phyloP scores from a whole-genome alignment of 331 rosid species.

The Acacia concinna region DNA sequence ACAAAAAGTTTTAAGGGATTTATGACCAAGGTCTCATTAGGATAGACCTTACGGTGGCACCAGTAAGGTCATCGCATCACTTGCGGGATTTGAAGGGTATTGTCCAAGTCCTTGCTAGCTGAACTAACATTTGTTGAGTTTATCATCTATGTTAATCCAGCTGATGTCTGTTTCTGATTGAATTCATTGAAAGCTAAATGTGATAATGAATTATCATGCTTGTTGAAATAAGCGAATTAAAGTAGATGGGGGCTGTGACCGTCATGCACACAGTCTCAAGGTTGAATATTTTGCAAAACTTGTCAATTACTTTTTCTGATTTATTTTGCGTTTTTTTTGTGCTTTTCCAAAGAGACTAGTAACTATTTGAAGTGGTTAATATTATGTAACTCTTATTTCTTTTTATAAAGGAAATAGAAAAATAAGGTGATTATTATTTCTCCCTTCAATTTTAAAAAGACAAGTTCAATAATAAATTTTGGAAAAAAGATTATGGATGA shows the following conservation, averaged over 20 bases:
- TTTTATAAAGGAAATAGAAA: neutral
- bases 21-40: neutral
- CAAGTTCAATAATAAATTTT: neutral
- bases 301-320: neutral
- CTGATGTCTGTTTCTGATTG: neutral
- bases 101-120: neutral
- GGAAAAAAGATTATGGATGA: neutral
- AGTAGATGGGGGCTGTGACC: neutral
- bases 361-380: neutral
- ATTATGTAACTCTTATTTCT: neutral
- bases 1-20: neutral
- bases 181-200: neutral
- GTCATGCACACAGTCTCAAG: neutral
- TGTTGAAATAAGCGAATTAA: neutral
- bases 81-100: neutral
- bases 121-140: neutral
- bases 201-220: conserved; percentile 5
- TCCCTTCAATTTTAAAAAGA: neutral
- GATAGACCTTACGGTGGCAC: neutral
- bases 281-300: neutral
- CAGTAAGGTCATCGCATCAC: neutral
- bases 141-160: neutral
- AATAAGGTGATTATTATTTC: neutral
- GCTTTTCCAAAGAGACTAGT: neutral
- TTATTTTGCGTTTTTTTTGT: neutral